These are phyloP conservation scores for Centaurea solstitialis DNA, from an alignment of 129 eudicot genomes.

Conservation along the genomic window DNA sequence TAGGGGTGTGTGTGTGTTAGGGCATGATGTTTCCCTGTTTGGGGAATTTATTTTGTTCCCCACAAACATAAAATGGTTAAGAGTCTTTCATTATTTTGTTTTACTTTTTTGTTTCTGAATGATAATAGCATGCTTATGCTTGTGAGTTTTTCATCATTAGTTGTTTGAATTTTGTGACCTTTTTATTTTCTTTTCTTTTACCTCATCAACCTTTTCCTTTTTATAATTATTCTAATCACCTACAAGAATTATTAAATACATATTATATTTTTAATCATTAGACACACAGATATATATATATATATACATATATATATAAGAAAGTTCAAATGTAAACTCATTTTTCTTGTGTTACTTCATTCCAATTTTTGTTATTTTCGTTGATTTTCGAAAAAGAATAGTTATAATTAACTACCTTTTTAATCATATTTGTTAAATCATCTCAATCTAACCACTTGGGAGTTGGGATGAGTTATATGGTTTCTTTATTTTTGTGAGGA, in stretches of 20 bases:
- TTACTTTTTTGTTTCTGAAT: constrained; percentile 37
- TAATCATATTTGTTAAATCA: too few relatives aligned
- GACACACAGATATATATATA: background rate
- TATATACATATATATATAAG: too few relatives aligned
- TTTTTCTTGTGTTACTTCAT: too few relatives aligned
- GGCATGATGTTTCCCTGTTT: constrained; percentile 49
- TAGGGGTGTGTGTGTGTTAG: background rate
- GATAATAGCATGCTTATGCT: constrained; percentile 56
- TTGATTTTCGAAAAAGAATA: too few relatives aligned
- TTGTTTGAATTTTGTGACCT: constrained; percentile 44
- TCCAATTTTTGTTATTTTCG: too few relatives aligned
- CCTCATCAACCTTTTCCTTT: constrained; percentile 29
- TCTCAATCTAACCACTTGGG: too few relatives aligned
- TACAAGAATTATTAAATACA: constrained; percentile 10
- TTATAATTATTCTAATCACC: constrained; percentile 28
- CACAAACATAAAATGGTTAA: constrained; percentile 41
- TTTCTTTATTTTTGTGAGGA: too few relatives aligned
- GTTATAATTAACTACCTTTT: too few relatives aligned
- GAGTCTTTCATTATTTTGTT: constrained; percentile 51
- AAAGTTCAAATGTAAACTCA: too few relatives aligned
- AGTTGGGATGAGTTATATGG: too few relatives aligned
- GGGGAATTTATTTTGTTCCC: constrained; percentile 65
- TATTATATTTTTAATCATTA: constrained; percentile 15
- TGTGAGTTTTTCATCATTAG: constrained; percentile 46
- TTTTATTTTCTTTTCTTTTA: constrained; percentile 4